A percentile compares a stretch with the other conserved stretches of the same genome.
Conservation (phyloP, 768 basidiomycete species). For the Gloeophyllum trabeum region DNA sequence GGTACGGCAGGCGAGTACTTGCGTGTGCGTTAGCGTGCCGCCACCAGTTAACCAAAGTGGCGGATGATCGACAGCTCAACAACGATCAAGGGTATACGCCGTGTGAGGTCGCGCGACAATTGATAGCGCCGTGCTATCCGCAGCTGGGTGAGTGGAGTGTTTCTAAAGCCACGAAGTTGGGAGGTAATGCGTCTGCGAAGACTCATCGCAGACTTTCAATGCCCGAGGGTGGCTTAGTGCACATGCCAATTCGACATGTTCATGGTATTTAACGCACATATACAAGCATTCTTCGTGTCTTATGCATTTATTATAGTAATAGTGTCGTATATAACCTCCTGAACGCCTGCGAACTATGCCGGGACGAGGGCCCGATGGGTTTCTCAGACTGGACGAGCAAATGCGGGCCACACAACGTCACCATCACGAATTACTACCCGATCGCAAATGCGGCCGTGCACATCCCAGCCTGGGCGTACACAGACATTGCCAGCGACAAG, state of each 20-base stretch:
- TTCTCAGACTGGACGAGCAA: slow-evolving; percentile 5
- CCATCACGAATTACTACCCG: slow-evolving; percentile 2
- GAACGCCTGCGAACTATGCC: slow-evolving; percentile 5
- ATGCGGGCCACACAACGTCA: background rate
- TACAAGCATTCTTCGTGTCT: too few species aligned
- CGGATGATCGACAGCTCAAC: background rate
- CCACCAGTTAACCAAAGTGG: too few species aligned
- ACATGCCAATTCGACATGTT: slow-evolving; percentile 10
- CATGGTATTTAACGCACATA: too few species aligned
- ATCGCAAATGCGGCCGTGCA: background rate
- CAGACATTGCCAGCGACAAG: slow-evolving; percentile 1
- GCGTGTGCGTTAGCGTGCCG: too few species aligned
- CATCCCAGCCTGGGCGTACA: slow-evolving; percentile 8
- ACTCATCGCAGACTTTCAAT: background rate
- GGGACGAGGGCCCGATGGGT: background rate
- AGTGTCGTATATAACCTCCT: slow-evolving; percentile 6
- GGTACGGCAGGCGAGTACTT: too few species aligned
- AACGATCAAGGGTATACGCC: background rate
- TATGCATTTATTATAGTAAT: slow-evolving; percentile 3
- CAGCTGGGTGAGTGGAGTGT: background rate
- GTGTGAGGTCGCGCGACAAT: background rate
- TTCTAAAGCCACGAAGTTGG: background rate
- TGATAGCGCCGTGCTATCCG: background rate
- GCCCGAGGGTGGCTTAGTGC: background rate
- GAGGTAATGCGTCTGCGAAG: background rate